Conservation (phyloP, 2,329 filamentous ascomycete genomes). For the Claviceps citrina region DNA sequence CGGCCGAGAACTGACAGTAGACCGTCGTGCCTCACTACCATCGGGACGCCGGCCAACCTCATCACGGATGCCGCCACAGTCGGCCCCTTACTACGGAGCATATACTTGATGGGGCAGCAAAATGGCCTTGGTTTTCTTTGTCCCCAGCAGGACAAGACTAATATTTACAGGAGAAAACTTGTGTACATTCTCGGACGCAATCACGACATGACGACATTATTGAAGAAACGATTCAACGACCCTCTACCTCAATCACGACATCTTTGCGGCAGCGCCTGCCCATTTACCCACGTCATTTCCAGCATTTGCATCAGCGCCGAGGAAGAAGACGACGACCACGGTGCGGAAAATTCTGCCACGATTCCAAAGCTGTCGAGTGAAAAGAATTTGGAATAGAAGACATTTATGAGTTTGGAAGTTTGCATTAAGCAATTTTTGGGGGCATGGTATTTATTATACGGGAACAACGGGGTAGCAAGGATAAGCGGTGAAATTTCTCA, state of each 20-base stretch:
- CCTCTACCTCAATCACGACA: background rate
- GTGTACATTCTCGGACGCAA: background rate
- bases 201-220: constrained; percentile 2
- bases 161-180: background rate
- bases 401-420: background rate
- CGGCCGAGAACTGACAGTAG: constrained; percentile 1
- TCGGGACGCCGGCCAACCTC: constrained; percentile 2
- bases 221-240: background rate
- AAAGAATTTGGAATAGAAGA: background rate
- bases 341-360: background rate
- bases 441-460: background rate
- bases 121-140: background rate
- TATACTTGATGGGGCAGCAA: background rate
- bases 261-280: background rate
- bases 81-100: constrained; percentile 4
- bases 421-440: background rate
- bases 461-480: background rate
- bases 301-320: constrained; percentile 2
- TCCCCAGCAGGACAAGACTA: background rate
- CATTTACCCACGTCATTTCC: background rate
- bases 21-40: constrained; percentile 2
- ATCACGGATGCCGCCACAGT: constrained; percentile 1
- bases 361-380: background rate
- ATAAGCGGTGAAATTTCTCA: background rate
- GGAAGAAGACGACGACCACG: background rate